Evolutionary conservation across 176 grass and related monocot genomes (phyloP), one percentile per base, ranked within the genome.

Genomic region (Typha latifolia): DNA sequence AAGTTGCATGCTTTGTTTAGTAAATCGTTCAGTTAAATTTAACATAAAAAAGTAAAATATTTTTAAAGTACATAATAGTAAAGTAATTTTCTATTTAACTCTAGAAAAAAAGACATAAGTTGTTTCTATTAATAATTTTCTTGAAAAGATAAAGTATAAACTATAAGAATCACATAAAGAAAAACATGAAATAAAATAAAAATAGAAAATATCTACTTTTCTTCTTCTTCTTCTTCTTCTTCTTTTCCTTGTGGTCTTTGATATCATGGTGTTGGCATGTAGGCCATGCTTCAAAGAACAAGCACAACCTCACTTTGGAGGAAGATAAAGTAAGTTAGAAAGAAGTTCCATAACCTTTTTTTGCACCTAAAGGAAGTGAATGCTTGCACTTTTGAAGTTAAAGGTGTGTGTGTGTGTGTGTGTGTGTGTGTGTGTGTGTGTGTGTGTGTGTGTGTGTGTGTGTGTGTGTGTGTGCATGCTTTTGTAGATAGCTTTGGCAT

Each of bases 211-310:
- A 9, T n/a, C 16, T 10, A 9, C 34, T 9, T 9, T 43, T 64
- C 66, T 31, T 32, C 8, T 12, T 67, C 21, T 66, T 27, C 11
- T 47, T 26, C 0, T 26, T 26, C 27, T 49, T n/a, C n/a, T n/a
- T n/a, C n/a, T n/a, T n/a, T 21, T n/a, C 49, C 14, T 32, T 64
- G 32, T 23, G 37, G 15, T 63, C 49, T 51, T 66, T 14, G 47
- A 47, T 16, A 67, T 70, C 55, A 70, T 29, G 27, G 27, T 29
- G 27, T 29, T 29, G 27, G 57, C 22, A 69, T 70, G 34, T 43
- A 72, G 49, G 78, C 50, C 56, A 77, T 80, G 64, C 79, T 68
- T 85, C 27, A 82, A 82, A 75, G 63, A 90, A 90, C 78, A 67
- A 66, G 49, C 20, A 76, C 21, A 67, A 53, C 52, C 72, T 43